Evolutionary conservation across 1,284 basidiomycete species (phyloP), one percentile per base, ranked within the genome.

Genomic region (Puccinia hordei): DNA sequence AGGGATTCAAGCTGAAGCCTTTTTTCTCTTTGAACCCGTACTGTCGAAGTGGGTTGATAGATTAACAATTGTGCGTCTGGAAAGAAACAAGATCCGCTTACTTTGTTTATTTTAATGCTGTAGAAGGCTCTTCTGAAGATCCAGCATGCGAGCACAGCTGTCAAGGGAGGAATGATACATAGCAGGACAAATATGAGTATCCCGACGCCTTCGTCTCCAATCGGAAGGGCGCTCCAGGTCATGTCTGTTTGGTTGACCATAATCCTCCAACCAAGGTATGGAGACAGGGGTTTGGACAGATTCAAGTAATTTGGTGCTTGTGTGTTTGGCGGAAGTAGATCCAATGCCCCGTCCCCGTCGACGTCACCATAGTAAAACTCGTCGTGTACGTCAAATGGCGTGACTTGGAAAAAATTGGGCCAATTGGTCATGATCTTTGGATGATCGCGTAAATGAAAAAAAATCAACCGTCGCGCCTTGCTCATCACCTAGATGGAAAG

Each of bases 101-200:
- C 75, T 86, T 91, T 91, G 87, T 96, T 96, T 88, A 94, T 91
- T 86, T 90, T 93, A 88, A 96, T 95, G 30, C 93, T 92, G 85
- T 96, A 96, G 89, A 96, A 96, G 15, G 92, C 91, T 91, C 92
- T 94, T 90, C 94, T 92, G 89, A 96, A 96, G 86, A 93, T 87
- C 76, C 91, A 85, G 49, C 93, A 93, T 5, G 94, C 93, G 75
- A 92, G 87, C 19, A 90, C 88, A 82, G 90, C 94, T 27, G 94
- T 95, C 86, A 95, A 89, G 82, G 94, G 86, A 9, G 94, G 94
- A 82, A 95, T 93, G 53, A 90, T 85, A 59, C 92, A 87, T 65
- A 95, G 88, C 44, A 95, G 89, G 1, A 90, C 92, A 85, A 92
- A 96, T 88, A 93, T 92, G 86, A 92, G 90, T 46, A 91, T 93